These are phyloP conservation scores for Leonotis leonurus DNA, from an alignment of 257 asterid genomes.

Conservation along the genomic window DNA sequence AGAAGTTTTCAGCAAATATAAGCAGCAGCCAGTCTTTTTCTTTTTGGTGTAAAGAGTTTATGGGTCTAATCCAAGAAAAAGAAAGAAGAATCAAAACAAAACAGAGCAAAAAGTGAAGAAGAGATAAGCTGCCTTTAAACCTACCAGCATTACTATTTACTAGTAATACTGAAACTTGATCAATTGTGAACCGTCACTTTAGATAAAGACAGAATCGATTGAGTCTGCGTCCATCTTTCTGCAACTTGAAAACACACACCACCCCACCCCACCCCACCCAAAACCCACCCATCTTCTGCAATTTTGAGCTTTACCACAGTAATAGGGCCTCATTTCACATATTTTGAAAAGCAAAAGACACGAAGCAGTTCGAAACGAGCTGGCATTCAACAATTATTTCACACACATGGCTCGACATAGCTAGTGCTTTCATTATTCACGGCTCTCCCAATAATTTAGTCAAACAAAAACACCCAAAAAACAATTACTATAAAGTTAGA, in stretches of 20 bases:
- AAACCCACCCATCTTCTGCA: not conserved
- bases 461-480: not conserved
- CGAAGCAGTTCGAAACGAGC: constrained; percentile 22
- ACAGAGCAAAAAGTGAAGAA: not conserved
- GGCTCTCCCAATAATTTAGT: not conserved
- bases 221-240: not conserved
- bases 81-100: too few relatives aligned
- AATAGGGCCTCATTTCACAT: not conserved
- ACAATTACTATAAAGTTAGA: too few relatives aligned
- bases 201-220: not conserved
- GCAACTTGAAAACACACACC: constrained; percentile 12
- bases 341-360: constrained; percentile 21
- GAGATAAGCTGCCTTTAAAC: not conserved
- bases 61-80: too few relatives aligned
- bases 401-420: constrained; percentile 13
- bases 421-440: constrained; percentile 4
- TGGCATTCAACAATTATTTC: constrained; percentile 29
- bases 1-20: not conserved
- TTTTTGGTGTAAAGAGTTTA: not conserved
- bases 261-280: not conserved
- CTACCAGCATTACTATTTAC: not conserved
- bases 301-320: not conserved
- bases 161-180: not conserved
- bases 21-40: not conserved
- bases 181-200: constrained; percentile 12